Conservation (phyloP, 2,329 filamentous ascomycete genomes). For the Cadophora sp. region DNA sequence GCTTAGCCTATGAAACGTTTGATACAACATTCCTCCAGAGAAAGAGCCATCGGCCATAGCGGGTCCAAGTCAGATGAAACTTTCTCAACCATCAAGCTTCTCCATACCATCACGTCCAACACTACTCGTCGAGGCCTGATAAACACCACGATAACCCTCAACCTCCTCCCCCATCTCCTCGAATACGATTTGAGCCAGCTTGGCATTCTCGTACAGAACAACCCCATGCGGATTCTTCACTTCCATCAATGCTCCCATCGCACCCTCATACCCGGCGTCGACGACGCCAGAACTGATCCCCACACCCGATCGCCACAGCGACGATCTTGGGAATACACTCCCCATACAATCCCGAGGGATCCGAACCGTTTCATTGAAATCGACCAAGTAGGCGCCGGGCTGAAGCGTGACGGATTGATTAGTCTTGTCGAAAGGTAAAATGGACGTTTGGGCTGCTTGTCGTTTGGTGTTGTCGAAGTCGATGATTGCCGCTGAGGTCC, state of each 20-base stretch:
- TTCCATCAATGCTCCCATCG: slow-evolving; percentile 18
- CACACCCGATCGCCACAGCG: slow-evolving; percentile 17
- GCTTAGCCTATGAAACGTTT: background rate
- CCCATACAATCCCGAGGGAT: slow-evolving; percentile 18
- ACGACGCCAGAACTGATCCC: slow-evolving; percentile 22
- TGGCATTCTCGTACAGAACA: slow-evolving; percentile 13
- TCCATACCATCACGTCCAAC: background rate
- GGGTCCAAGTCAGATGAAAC: background rate
- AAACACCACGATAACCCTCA: slow-evolving; percentile 19
- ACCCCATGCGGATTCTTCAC: slow-evolving; percentile 15
- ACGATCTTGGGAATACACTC: slow-evolving; percentile 13
- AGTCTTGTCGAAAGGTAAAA: slow-evolving; percentile 9
- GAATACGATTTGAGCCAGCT: slow-evolving; percentile 21
- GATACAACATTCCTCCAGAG: background rate
- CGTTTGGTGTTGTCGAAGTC: slow-evolving; percentile 22
- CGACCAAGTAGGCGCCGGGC: slow-evolving; percentile 21
- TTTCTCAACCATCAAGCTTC: background rate
- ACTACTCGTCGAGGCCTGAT: slow-evolving; percentile 17
- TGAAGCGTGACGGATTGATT: slow-evolving; percentile 1
- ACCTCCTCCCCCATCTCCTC: slow-evolving; percentile 4
- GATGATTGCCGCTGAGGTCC: slow-evolving; percentile 8
- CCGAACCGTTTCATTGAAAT: slow-evolving; percentile 21
- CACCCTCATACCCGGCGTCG: slow-evolving; percentile 22
- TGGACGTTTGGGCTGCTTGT: background rate
- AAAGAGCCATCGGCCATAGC: background rate